Evolutionary conservation across 345 rosid genomes (phyloP).

Genomic region (Rhodamnia argentea): DNA sequence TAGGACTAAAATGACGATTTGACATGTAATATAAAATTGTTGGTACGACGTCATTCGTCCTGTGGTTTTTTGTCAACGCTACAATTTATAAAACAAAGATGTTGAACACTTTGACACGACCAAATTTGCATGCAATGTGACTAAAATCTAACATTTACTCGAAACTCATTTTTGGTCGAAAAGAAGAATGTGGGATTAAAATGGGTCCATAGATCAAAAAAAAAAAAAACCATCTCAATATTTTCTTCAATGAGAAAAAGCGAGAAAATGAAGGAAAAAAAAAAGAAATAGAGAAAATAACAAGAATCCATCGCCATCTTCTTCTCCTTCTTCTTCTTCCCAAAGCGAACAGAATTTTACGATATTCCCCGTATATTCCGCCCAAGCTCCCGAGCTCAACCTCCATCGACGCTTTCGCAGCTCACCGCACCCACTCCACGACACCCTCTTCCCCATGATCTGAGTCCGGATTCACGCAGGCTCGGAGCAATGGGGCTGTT

Average conservation of each 20-base stretch:
- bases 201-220: too few relatives aligned
- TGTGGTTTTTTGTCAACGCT: too few relatives aligned
- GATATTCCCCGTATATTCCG: not conserved
- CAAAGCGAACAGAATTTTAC: not conserved
- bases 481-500: conserved; percentile 54
- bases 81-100: too few relatives aligned
- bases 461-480: not conserved
- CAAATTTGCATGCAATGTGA: not conserved
- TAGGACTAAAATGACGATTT: too few relatives aligned
- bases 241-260: not conserved
- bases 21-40: too few relatives aligned
- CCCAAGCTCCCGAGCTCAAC: not conserved
- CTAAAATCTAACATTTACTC: too few relatives aligned
- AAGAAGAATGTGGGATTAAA: too few relatives aligned
- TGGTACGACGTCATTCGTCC: too few relatives aligned
- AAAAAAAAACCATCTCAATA: not conserved
- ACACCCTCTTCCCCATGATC: not conserved
- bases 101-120: too few relatives aligned
- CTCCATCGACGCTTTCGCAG: not conserved
- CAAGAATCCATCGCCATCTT: not conserved
- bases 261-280: not conserved
- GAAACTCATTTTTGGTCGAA: too few relatives aligned
- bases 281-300: not conserved
- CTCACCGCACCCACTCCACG: not conserved
- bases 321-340: not conserved